Evolutionary conservation across 75 land plant species (phyloP).

Genomic region (Sequoia sempervirens): DNA sequence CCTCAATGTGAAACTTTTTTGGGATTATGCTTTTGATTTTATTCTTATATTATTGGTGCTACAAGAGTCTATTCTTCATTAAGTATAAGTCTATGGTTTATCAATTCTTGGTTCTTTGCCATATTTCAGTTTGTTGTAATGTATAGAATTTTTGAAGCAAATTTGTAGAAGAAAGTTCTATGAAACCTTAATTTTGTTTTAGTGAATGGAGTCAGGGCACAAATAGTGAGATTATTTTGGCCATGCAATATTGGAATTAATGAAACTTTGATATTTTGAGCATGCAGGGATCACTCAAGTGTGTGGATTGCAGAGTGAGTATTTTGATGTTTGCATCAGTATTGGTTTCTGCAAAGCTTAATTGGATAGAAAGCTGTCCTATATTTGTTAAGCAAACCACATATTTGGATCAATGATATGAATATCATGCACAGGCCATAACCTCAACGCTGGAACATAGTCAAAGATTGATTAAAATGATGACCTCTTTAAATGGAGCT

Average conservation of each 20-base stretch:
- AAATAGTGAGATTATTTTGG: background rate
- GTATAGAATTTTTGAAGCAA: background rate
- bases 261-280: background rate
- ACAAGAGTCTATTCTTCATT: background rate
- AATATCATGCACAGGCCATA: background rate
- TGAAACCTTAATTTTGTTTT: background rate
- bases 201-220: background rate
- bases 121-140: background rate
- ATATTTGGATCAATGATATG: background rate
- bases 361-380: background rate
- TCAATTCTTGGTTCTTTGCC: background rate
- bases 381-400: background rate
- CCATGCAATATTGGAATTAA: background rate
- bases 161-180: background rate
- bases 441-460: background rate
- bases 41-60: background rate
- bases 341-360: background rate
- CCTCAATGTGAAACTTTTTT: background rate
- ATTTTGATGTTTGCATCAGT: background rate
- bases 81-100: background rate
- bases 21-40: background rate
- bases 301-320: background rate
- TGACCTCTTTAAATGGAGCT: conserved; percentile 35
- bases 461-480: conserved; percentile 4
- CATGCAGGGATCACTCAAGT: background rate